phyloP scores from a whole-genome alignment of 331 rosid species.

The Prunus yedoensis region DNA sequence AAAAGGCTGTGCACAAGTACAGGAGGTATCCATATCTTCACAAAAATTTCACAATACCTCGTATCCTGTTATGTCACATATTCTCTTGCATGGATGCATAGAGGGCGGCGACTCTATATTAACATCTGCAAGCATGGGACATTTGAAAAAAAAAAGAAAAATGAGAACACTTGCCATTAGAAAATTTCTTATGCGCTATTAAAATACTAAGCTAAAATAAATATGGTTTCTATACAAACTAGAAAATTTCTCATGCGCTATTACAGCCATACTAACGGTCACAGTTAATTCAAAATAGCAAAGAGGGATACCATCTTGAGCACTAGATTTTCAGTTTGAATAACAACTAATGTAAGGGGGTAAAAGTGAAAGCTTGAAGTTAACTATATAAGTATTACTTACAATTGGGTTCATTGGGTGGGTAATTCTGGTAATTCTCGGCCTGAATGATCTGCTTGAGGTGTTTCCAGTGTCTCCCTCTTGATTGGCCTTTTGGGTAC shows the following conservation, averaged over 20 bases:
- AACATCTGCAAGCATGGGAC: conserved; percentile 53
- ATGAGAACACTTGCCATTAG: neutral
- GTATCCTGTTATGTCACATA: conserved; percentile 85
- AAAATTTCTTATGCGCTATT: too few relatives aligned
- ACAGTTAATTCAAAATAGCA: neutral
- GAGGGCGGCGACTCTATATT: conserved; percentile 91
- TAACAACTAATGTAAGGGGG: neutral
- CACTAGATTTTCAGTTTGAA: neutral
- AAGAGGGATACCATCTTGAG: neutral
- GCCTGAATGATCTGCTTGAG: conserved; percentile 97
- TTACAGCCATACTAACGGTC: neutral
- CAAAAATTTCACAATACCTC: conserved; percentile 48
- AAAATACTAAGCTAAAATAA: neutral
- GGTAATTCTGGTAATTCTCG: conserved; percentile 71
- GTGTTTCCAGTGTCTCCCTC: conserved; percentile 97
- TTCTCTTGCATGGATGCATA: conserved; percentile 86
- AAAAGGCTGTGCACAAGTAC: too few relatives aligned
- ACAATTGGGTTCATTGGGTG: conserved; percentile 88
- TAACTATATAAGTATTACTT: conserved; percentile 14
- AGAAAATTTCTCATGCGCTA: neutral
- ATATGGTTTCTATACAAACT: neutral
- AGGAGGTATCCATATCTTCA: neutral
- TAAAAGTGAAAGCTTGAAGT: neutral
- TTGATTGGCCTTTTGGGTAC: conserved; percentile 92
- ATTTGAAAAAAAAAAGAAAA: neutral